Percentiles rank a stretch among this genome's conserved stretches.
Evolutionary conservation across 257 asterid species (phyloP).

Genomic region (Apocynum venetum): DNA sequence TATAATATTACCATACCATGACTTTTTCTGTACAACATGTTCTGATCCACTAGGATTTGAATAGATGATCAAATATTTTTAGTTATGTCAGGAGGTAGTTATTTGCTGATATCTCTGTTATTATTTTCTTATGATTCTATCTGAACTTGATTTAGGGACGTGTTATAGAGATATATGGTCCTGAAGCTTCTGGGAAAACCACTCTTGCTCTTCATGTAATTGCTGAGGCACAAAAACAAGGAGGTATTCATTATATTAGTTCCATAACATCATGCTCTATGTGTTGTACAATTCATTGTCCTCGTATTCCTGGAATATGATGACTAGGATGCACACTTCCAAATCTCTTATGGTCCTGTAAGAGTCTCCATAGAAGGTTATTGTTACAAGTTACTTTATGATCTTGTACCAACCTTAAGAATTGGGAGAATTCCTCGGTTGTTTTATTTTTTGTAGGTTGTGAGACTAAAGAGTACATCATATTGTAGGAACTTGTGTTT

Average conservation of each 20-base stretch:
- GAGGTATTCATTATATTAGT: conserved; percentile 46
- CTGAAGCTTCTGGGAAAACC: conserved; percentile 97
- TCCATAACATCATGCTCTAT: neutral
- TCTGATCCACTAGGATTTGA: neutral
- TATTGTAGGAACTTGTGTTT: conserved; percentile 72
- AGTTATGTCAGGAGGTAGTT: neutral
- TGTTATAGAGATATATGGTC: conserved; percentile 92
- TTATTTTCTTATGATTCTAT: conserved; percentile 6
- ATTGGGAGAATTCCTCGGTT: neutral
- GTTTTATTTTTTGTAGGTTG: neutral
- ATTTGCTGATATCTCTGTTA: neutral
- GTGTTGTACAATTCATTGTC: conserved; percentile 6
- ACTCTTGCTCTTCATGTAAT: conserved; percentile 94
- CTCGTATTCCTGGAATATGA: neutral
- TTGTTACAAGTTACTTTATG: neutral
- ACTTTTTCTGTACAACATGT: neutral
- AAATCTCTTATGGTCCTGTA: neutral
- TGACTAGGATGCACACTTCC: neutral
- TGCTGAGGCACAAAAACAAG: conserved; percentile 94
- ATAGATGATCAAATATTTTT: neutral
- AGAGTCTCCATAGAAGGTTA: neutral
- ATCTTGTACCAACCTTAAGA: neutral
- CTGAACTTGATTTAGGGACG: conserved; percentile 59
- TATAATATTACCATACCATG: neutral
- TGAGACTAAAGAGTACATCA: conserved; percentile 4